Evolutionary conservation across 306 rosid genomes (phyloP).

Genomic region (Quercus gilva): DNA sequence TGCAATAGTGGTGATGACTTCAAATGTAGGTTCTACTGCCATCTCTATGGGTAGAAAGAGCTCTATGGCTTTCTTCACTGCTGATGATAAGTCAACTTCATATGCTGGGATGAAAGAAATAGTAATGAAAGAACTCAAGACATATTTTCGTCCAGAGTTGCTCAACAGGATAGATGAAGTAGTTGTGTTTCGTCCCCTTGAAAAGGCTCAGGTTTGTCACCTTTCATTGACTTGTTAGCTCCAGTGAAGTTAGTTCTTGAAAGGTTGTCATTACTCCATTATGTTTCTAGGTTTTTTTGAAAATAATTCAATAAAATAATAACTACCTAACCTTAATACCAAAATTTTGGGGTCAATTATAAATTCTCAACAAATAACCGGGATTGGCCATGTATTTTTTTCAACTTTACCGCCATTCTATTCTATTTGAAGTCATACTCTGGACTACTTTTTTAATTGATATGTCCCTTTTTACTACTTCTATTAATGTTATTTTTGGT

Average conservation of each 20-base stretch:
- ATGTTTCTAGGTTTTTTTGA: neutral
- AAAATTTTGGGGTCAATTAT: too few species aligned
- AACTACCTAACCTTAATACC: too few species aligned
- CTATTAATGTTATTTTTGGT: too few species aligned
- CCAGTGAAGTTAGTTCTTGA: neutral
- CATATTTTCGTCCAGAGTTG: conserved; percentile 90
- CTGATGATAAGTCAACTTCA: conserved; percentile 57
- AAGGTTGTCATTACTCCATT: neutral
- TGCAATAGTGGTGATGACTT: conserved; percentile 89
- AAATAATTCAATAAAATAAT: neutral
- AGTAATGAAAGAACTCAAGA: conserved; percentile 76
- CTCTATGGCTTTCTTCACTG: conserved; percentile 63
- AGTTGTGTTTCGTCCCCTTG: conserved; percentile 78
- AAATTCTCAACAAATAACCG: too few species aligned
- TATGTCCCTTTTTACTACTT: too few species aligned
- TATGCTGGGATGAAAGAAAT: conserved; percentile 70
- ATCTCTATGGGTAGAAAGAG: conserved; percentile 68
- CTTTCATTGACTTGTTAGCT: conserved; percentile 11
- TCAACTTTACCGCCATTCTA: too few species aligned
- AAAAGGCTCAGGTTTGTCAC: conserved; percentile 73
- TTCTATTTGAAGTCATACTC: too few species aligned
- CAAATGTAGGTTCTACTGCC: conserved; percentile 87
- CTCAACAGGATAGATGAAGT: conserved; percentile 92
- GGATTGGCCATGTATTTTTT: too few species aligned
- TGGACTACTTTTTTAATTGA: too few species aligned